These are phyloP conservation scores for Purpureocillium takamizusanense DNA, from an alignment of 2,329 filamentous ascomycete genomes.

Conservation along the genomic window DNA sequence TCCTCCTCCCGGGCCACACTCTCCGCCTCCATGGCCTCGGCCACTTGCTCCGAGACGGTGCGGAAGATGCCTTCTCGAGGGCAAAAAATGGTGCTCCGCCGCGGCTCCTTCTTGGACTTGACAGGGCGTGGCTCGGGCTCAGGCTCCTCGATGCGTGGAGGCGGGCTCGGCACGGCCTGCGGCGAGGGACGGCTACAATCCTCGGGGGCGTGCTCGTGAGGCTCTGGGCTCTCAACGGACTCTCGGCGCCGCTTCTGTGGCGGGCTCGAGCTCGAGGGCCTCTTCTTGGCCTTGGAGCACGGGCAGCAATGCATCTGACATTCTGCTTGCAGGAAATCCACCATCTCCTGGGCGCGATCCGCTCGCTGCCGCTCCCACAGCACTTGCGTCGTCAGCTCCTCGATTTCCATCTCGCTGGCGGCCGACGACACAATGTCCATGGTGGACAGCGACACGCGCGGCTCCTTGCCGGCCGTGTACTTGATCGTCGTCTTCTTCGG, in stretches of 20 bases:
- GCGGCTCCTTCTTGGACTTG: constrained; percentile 29
- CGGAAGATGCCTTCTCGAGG: constrained; percentile 56
- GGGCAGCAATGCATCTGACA: constrained; percentile 60
- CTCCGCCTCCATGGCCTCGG: constrained; percentile 30
- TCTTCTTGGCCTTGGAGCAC: constrained; percentile 34
- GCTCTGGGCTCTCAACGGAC: constrained; percentile 6
- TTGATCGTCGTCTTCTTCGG: constrained; percentile 37
- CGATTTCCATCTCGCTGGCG: constrained; percentile 48
- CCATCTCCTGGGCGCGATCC: constrained; percentile 59
- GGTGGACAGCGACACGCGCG: constrained; percentile 36
- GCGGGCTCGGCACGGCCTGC: constrained; percentile 7
- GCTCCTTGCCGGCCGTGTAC: constrained; percentile 25
- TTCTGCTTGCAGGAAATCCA: constrained; percentile 70
- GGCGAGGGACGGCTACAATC: constrained; percentile 22
- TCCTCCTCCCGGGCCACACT: constrained; percentile 10
- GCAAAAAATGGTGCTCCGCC: constrained; percentile 47
- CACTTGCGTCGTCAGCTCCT: constrained; percentile 42
- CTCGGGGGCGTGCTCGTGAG: constrained; percentile 8
- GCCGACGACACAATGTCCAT: constrained; percentile 45
- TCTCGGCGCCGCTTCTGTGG: constrained; percentile 11
- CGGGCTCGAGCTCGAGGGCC: constrained; percentile 7
- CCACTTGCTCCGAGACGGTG: constrained; percentile 46
- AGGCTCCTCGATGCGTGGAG: constrained; percentile 12
- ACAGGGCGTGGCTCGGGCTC: constrained; percentile 6
- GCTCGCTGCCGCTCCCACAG: constrained; percentile 55